Evolutionary conservation across 768 basidiomycete genomes (phyloP), one percentile per base, ranked within the genome.

Genomic region (Boletus vermiculosoides): DNA sequence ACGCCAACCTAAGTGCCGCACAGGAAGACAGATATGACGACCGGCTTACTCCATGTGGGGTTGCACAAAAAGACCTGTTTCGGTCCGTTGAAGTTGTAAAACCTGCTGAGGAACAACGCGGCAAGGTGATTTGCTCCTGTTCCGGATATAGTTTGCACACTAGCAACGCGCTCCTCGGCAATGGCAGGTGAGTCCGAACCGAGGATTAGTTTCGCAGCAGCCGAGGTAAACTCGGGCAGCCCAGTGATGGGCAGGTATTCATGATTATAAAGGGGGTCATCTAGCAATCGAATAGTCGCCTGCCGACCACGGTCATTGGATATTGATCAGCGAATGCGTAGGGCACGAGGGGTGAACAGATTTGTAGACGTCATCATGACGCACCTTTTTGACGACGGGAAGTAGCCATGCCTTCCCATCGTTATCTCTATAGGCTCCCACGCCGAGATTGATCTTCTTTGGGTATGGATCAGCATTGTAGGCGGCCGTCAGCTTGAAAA

Each of bases 71-170:
- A 94, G 59, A 97, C 74, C 60, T 79, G 82, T 65, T 89, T 87
- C 48, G 74, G 74, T 51, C 85, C 83, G 51, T 75, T 74, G 78
- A 82, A 90, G 4, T 78, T 76, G 75, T 96, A 97, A 76, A 90
- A 94, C 58, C 54, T 79, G 59, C 86, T 85, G 62, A 98, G 74
- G 79, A 97, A 97, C 51, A 94, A 75, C 3, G 87, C 94, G 25
- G 86, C 95, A 47, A 96, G 82, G 73, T 96, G 94, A 77, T 96
- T 95, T 48, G 95, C 95, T 49, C 95, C 95, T 2, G 95, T 98
- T 28, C 95, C 95, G 15, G 93, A 96, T 62, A 97, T 90, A 15
- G 95, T 95, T 76, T 98, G 95, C 46, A 90, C 90, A 70, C 87
- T 90, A 40, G 83, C 79, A 33, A 86, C 86, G 50, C 92, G 84